Evolutionary conservation across 345 rosid species (phyloP).

Genomic region (Syzygium oleosum): DNA sequence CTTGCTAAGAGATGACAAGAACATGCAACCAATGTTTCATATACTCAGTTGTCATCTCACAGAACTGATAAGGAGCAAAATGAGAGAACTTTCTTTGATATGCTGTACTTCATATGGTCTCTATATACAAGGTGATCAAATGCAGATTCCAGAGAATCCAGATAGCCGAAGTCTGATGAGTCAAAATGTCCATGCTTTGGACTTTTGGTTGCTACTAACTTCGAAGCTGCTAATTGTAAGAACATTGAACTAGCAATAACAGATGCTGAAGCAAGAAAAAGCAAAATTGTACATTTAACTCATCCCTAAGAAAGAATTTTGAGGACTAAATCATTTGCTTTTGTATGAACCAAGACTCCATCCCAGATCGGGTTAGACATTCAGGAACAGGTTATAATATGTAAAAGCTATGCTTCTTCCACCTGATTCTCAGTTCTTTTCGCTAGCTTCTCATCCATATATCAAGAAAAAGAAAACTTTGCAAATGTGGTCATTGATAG

Average conservation of each 20-base stretch:
- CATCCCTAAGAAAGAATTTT: no score
- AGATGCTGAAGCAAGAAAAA: neutral
- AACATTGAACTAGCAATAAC: neutral
- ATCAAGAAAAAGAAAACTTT: neutral
- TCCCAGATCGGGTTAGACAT: neutral
- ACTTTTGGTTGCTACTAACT: neutral
- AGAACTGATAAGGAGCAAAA: neutral
- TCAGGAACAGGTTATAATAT: neutral
- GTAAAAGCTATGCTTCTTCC: neutral
- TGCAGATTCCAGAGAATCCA: neutral
- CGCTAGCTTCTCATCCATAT: neutral
- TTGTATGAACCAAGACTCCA: neutral
- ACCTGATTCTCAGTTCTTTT: neutral
- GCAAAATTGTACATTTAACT: neutral
- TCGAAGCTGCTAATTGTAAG: neutral
- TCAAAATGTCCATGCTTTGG: neutral
- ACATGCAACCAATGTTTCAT: neutral
- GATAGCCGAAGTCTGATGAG: neutral
- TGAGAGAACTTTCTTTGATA: neutral
- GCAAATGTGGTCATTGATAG: neutral
- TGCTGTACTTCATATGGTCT: neutral
- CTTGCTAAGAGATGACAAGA: neutral
- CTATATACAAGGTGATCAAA: neutral
- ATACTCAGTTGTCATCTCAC: neutral
- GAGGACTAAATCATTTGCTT: neutral